Conservation (phyloP, 495 filamentous ascomycete genomes). For the Tuber aestivum region DNA sequence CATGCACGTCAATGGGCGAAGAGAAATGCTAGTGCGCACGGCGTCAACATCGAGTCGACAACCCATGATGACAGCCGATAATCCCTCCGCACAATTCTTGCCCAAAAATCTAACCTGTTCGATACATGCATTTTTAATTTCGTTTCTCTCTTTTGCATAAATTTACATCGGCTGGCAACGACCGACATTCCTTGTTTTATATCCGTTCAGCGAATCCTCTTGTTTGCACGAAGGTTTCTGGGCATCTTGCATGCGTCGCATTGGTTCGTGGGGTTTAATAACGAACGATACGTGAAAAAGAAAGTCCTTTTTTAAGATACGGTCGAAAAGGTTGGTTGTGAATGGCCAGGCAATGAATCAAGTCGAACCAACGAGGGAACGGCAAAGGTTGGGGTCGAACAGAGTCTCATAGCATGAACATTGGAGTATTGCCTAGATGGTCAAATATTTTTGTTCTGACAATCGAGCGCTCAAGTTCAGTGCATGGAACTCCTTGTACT, state of each 20-base stretch:
- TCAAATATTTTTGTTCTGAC: conserved; percentile 10
- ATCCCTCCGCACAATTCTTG: conserved; percentile 16
- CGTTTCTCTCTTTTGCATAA: conserved; percentile 38
- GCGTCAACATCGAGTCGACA: conserved; percentile 32
- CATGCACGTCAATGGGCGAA: conserved; percentile 90
- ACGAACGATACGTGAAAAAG: conserved; percentile 40
- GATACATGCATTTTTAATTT: conserved; percentile 39
- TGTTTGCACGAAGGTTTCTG: conserved; percentile 29
- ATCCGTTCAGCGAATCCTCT: conserved; percentile 29
- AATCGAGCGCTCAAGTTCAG: conserved; percentile 26
- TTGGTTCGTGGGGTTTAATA: conserved; percentile 34
- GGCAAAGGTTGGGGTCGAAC: conserved; percentile 12
- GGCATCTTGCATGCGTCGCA: conserved; percentile 36
- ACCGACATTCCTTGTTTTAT: conserved; percentile 35
- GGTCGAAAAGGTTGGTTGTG: conserved; percentile 31
- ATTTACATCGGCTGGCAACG: conserved; percentile 38
- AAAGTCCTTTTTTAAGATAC: conserved; percentile 37
- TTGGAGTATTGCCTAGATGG: conserved; percentile 25
- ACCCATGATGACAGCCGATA: conserved; percentile 33
- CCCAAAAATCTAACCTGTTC: conserved; percentile 14
- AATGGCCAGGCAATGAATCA: conserved; percentile 37
- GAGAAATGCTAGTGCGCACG: conserved; percentile 51
- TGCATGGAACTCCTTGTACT: conserved; percentile 35
- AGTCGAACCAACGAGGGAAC: conserved; percentile 28
- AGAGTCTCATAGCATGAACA: conserved; percentile 3